These are phyloP conservation scores for Nidula niveotomentosa DNA, from an alignment of 1,284 basidiomycete genomes.

Conservation along the genomic window DNA sequence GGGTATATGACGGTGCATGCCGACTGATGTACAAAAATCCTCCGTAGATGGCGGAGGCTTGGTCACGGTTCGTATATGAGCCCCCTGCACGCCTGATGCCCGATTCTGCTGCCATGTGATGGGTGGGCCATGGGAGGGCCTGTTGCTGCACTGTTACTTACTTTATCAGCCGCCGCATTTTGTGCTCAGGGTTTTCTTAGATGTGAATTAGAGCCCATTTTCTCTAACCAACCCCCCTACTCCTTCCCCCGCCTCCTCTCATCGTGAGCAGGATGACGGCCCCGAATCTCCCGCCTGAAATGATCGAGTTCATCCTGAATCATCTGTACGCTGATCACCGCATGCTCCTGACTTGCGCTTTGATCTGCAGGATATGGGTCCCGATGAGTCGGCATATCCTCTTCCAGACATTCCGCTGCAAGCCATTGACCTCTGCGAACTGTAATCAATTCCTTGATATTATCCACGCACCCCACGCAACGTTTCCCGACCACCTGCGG, in stretches of 20 bases:
- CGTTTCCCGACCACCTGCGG: neutral
- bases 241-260: neutral
- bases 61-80: neutral
- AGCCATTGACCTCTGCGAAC: neutral
- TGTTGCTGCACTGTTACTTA: neutral
- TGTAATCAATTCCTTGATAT: neutral
- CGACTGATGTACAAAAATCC: neutral
- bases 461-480: neutral
- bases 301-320: neutral
- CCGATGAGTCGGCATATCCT: neutral
- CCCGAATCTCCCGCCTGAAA: neutral
- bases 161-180: neutral
- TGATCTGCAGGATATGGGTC: neutral
- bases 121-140: neutral
- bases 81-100: neutral
- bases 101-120: neutral
- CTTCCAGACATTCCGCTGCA: neutral
- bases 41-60: neutral
- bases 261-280: neutral
- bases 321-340: neutral
- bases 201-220: neutral
- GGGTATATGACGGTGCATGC: neutral
- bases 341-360: neutral
- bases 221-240: too few relatives aligned
- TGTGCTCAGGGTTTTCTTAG: neutral